phyloP scores from a whole-genome alignment of 169 alveolate species.

The Plasmodium chabaudi region DNA sequence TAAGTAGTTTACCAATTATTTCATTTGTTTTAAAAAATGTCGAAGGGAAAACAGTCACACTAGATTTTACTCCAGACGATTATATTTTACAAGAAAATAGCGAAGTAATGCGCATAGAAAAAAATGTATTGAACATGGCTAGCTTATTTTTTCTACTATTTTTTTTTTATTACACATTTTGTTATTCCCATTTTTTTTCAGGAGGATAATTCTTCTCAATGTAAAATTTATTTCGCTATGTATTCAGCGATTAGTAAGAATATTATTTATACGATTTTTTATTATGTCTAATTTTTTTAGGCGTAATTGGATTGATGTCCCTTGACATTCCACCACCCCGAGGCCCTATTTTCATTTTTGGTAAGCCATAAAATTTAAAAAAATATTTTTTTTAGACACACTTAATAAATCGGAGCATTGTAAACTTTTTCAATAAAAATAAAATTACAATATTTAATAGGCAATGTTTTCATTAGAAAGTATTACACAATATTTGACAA shows the following conservation, averaged over 20 bases:
- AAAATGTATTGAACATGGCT: neutral
- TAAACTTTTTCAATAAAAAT: neutral
- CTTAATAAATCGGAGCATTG: neutral
- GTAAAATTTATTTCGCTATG: constrained; percentile 4
- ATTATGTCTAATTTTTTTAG: constrained; percentile 11
- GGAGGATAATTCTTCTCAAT: constrained; percentile 65
- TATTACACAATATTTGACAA: constrained; percentile 89
- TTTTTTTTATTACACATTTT: constrained; percentile 18
- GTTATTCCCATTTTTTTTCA: neutral
- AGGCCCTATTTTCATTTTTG: constrained; percentile 88
- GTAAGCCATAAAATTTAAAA: constrained; percentile 45
- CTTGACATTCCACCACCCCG: constrained; percentile 89
- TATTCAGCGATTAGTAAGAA: neutral
- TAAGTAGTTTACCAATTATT: constrained; percentile 81
- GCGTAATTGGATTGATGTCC: constrained; percentile 86
- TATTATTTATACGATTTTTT: neutral
- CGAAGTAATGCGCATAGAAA: constrained; percentile 32
- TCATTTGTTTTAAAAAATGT: constrained; percentile 84
- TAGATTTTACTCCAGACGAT: constrained; percentile 82
- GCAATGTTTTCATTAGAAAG: constrained; percentile 82
- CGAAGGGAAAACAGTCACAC: constrained; percentile 77
- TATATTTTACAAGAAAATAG: constrained; percentile 78
- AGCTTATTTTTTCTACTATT: constrained; percentile 5
- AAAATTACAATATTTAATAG: constrained; percentile 11
- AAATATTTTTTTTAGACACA: neutral